phyloP scores from a whole-genome alignment of 371 early-diverging fungal genomes.

The Mortierella sp. region DNA sequence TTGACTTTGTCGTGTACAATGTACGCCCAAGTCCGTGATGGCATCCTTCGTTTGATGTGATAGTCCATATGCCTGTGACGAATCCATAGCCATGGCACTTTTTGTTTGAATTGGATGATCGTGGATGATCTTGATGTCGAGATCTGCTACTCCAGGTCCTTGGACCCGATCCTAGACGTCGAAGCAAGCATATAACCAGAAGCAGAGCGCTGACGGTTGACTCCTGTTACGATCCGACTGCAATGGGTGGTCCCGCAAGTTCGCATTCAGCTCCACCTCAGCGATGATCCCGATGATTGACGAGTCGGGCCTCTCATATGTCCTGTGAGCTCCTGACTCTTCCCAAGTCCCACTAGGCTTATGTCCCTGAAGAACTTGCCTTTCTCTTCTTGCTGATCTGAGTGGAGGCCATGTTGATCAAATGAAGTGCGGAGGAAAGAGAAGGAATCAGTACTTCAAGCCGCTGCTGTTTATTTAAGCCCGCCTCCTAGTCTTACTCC shows the following conservation, averaged over 20 bases:
- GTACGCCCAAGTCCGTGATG: no score
- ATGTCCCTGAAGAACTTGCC: constrained; percentile 53
- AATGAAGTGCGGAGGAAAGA: constrained; percentile 42
- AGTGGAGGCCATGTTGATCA: constrained; percentile 56
- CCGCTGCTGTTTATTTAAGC: constrained; percentile 25
- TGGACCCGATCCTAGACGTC: neutral
- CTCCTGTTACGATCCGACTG: neutral
- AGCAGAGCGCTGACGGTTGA: neutral
- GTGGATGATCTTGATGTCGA: constrained; percentile 13
- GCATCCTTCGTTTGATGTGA: no score
- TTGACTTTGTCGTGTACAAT: no score
- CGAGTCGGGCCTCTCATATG: neutral
- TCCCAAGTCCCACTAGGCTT: neutral
- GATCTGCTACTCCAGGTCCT: neutral
- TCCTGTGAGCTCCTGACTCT: no score
- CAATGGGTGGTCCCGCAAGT: neutral
- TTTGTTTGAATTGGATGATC: constrained; percentile 13
- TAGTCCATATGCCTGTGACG: no score
- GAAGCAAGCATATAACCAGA: no score
- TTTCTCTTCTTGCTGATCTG: constrained; percentile 84
- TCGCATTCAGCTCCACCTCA: neutral
- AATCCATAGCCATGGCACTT: no score
- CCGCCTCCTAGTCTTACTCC: neutral
- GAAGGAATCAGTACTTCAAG: constrained; percentile 15
- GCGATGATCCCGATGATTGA: constrained; percentile 1